Evolutionary conservation across 2,329 filamentous ascomycete genomes (phyloP).

Genomic region (Fusarium duplospermum): DNA sequence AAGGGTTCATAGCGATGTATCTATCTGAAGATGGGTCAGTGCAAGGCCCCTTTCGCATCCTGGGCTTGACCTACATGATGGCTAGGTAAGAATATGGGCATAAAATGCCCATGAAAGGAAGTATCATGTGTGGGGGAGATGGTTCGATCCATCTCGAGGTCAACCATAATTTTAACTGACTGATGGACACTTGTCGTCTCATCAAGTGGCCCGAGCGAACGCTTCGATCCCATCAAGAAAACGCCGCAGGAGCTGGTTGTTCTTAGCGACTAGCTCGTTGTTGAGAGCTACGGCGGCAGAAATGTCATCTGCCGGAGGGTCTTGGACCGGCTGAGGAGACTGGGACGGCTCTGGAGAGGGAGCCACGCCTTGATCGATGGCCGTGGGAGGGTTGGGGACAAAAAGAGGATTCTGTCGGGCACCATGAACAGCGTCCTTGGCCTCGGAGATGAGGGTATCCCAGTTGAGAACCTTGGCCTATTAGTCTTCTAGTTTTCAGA

Average conservation of each 20-base stretch:
- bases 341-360: background rate
- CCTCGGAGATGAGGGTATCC: background rate
- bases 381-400: background rate
- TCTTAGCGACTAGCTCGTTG: background rate
- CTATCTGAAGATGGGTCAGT: background rate
- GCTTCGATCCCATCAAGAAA: background rate
- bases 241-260: background rate
- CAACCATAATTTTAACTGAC: background rate
- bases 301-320: background rate
- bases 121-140: no score
- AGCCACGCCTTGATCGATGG: background rate
- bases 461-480: background rate
- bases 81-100: background rate
- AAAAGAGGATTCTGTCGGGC: background rate
- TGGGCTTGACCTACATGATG: background rate
- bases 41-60: background rate
- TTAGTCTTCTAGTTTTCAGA: background rate
- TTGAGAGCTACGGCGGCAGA: background rate
- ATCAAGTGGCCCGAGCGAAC: background rate
- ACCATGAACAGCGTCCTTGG: background rate
- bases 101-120: no score
- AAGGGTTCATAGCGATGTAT: background rate
- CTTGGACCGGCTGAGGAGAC: background rate
- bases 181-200: background rate
- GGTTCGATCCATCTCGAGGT: background rate